Evolutionary conservation across 345 rosid genomes (phyloP).

Genomic region (Excoecaria cochinchinensis): DNA sequence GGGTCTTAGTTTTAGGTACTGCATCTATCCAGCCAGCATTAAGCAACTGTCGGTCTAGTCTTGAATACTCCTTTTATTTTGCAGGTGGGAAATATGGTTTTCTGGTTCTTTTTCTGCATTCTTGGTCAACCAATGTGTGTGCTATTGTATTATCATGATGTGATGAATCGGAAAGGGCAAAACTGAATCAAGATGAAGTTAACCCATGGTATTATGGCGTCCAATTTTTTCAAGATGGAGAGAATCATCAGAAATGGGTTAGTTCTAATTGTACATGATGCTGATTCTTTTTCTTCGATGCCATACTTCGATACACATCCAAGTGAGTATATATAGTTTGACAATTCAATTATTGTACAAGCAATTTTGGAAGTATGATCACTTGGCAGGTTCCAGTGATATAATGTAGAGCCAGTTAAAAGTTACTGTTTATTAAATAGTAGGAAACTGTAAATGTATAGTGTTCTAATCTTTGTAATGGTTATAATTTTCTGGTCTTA

Average conservation of each 20-base stretch:
- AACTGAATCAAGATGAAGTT: constrained; percentile 15
- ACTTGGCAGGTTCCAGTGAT: neutral
- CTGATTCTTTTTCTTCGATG: neutral
- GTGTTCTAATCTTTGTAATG: neutral
- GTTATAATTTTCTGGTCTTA: no score
- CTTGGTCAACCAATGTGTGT: constrained; percentile 97
- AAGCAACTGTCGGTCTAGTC: neutral
- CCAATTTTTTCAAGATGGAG: neutral
- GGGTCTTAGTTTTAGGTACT: no score
- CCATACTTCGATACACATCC: no score
- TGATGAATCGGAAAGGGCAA: constrained; percentile 76
- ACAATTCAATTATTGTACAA: neutral
- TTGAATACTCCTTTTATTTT: neutral
- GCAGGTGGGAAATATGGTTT: constrained; percentile 95
- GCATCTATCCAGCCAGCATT: neutral
- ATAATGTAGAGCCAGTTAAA: neutral
- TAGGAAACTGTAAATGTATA: neutral
- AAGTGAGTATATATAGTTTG: neutral
- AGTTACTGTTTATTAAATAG: neutral
- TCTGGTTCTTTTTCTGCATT: constrained; percentile 94
- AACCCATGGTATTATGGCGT: neutral
- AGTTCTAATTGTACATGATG: neutral
- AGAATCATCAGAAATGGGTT: neutral
- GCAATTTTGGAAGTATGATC: constrained; percentile 12
- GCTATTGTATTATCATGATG: constrained; percentile 89